phyloP scores from a whole-genome alignment of 2,329 filamentous ascomycete species.

The Geosmithia putterillii region DNA sequence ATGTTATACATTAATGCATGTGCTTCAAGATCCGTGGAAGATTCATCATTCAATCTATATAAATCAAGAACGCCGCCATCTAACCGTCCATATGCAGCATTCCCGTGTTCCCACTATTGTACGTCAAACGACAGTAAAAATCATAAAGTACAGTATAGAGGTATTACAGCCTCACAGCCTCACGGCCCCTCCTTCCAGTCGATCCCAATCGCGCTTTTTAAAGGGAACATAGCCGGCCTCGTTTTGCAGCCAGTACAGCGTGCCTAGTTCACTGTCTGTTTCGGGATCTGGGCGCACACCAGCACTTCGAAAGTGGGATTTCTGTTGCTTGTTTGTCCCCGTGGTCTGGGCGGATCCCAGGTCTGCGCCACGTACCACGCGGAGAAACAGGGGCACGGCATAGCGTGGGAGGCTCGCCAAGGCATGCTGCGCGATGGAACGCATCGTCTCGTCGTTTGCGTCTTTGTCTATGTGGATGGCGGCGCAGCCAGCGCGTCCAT shows the following conservation, averaged over 20 bases:
- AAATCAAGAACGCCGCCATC: too few relatives aligned
- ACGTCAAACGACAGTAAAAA: too few relatives aligned
- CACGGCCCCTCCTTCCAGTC: slow-evolving; percentile 52
- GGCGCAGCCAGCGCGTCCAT: slow-evolving; percentile 74
- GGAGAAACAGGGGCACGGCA: slow-evolving; percentile 66
- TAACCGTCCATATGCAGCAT: too few relatives aligned
- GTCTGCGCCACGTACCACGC: slow-evolving; percentile 34
- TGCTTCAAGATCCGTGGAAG: too few relatives aligned
- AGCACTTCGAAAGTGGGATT: slow-evolving; percentile 56
- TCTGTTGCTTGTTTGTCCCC: slow-evolving; percentile 84
- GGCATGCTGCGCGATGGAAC: slow-evolving; percentile 49
- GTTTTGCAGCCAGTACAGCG: slow-evolving; percentile 52
- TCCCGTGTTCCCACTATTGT: too few relatives aligned
- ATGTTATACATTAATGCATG: too few relatives aligned
- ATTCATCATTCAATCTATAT: too few relatives aligned
- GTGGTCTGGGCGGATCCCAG: slow-evolving; percentile 48
- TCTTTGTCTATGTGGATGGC: slow-evolving; percentile 48
- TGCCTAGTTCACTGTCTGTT: slow-evolving; percentile 30
- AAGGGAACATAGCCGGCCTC: slow-evolving; percentile 56
- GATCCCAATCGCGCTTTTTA: slow-evolving; percentile 52
- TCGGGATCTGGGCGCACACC: slow-evolving; percentile 51
- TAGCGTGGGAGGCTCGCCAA: slow-evolving; percentile 52
- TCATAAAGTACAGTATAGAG: background rate
- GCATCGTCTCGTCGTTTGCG: slow-evolving; percentile 31
- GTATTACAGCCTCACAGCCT: slow-evolving; percentile 42